Evolutionary conservation across 192 early-diverging fungal genomes (phyloP).

Genomic region (Entophlyctis luteolus): DNA sequence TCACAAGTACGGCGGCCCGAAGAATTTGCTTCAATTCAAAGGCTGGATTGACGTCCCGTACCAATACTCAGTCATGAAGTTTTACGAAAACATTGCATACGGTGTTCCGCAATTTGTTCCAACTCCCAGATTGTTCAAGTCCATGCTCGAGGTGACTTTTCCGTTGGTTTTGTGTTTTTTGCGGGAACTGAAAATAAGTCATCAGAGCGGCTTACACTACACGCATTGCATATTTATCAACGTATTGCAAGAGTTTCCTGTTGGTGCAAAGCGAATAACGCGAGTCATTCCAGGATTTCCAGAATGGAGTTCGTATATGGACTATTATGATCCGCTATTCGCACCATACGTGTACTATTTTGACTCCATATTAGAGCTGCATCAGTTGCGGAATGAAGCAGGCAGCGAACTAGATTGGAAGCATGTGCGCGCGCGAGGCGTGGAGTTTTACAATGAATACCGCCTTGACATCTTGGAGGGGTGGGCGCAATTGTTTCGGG

Average conservation of each 20-base stretch:
- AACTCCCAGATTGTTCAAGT: slow-evolving; percentile 11
- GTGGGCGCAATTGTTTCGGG: slow-evolving; percentile 5
- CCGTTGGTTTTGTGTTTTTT: neutral
- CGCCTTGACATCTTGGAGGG: neutral
- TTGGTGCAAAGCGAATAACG: neutral
- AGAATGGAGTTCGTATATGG: neutral
- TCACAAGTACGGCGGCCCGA: slow-evolving; percentile 17
- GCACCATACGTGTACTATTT: slow-evolving; percentile 23
- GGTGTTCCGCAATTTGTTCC: slow-evolving; percentile 25
- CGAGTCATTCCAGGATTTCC: neutral
- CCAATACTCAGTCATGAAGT: slow-evolving; percentile 16
- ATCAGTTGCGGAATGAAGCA: neutral
- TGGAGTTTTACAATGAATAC: neutral
- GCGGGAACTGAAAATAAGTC: neutral
- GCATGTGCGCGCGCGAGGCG: slow-evolving; percentile 13
- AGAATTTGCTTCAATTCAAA: neutral
- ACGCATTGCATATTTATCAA: neutral
- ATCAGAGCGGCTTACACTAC: neutral
- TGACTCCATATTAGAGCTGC: slow-evolving; percentile 7
- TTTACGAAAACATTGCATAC: slow-evolving; percentile 23
- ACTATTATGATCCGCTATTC: slow-evolving; percentile 14
- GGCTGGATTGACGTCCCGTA: slow-evolving; percentile 11
- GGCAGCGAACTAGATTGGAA: slow-evolving; percentile 5
- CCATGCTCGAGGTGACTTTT: slow-evolving; percentile 10
- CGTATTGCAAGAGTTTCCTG: neutral